Evolutionary conservation across 163 green algal genomes (phyloP), one percentile per base, ranked within the genome.

Genomic region (Scenedesmus sp.): DNA sequence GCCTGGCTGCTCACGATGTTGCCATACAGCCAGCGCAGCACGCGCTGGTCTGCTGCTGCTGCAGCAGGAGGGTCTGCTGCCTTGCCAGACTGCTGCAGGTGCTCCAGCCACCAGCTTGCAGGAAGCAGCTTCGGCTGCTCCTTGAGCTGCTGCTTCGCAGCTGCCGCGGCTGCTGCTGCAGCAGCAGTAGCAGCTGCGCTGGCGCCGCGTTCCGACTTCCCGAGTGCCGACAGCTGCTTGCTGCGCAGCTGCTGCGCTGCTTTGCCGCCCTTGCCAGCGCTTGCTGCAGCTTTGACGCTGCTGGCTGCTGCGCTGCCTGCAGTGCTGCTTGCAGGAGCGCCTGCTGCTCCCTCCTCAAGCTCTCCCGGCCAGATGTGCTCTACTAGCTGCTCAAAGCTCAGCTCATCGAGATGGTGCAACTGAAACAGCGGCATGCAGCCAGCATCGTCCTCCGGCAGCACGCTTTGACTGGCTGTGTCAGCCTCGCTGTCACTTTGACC

Each of bases 11-110:
- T 93, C 6, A 93, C 92, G 26, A 96, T 92, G 59, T 94, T 94
- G 90, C 95, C 93, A 83, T 97, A 98, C 55, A 97, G 92, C 96
- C 96, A 98, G 74, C 95, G 94, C 89, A 98, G 94, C 82, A 97
- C 89, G 0, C 93, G 90, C 60, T 92, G 15, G 59, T 96, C 93
- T 12, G 85, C 83, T 20, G 93, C 94, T 54, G 91, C 84, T 12
- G 16, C 94, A 55, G 88, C 91, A 8, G 84, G 34, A 2, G 74
- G 73, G 20, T 90, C 90, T 56, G n/a, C 82, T 60, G 74, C 82
- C 18, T 79, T 85, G 46, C 70, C 74, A 23, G 74, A 54, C 34
- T 92, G 66, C 54, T 64, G 59, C 34, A 96, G 84, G 89, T 96
- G 94, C 52, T 94, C 86, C 34, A 94, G 10, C 94, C 94, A 96